Percentiles rank a stretch among this genome's conserved stretches.
Evolutionary conservation across 345 rosid species (phyloP).

Genomic region (Melaleuca alternifolia): DNA sequence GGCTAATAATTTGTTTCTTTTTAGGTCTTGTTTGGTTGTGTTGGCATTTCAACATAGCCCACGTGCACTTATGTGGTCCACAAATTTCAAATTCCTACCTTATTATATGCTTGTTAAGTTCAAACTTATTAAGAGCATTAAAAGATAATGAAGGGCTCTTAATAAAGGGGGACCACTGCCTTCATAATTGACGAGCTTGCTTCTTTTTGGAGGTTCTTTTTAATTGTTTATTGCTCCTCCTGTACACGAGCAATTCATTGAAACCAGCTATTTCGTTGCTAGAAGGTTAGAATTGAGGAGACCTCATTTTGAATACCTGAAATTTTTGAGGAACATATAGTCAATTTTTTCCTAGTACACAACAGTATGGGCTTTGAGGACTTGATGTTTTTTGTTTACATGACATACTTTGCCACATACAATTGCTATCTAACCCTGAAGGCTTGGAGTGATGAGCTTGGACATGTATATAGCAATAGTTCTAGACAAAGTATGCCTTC

Average conservation of each 20-base stretch:
- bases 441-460: neutral
- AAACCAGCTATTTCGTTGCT: neutral
- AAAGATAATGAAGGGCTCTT: neutral
- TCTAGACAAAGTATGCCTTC: neutral
- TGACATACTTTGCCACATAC: neutral
- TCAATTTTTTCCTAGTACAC: neutral
- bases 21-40: neutral
- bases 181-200: neutral
- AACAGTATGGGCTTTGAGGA: neutral
- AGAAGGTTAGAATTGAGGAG: neutral
- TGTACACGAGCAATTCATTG: neutral
- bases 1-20: neutral
- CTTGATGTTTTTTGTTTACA: neutral
- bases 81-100: neutral
- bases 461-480: neutral
- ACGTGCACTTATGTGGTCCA: neutral
- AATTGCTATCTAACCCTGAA: neutral
- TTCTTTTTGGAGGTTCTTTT: neutral
- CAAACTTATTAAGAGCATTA: neutral
- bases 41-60: neutral
- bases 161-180: neutral
- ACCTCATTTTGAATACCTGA: neutral
- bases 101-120: neutral
- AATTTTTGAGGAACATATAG: neutral
- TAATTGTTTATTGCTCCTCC: neutral